Base-by-base conservation (phyloP, 2,329 filamentous ascomycete species). In the Microcyclospora tardicrescens region DNA sequence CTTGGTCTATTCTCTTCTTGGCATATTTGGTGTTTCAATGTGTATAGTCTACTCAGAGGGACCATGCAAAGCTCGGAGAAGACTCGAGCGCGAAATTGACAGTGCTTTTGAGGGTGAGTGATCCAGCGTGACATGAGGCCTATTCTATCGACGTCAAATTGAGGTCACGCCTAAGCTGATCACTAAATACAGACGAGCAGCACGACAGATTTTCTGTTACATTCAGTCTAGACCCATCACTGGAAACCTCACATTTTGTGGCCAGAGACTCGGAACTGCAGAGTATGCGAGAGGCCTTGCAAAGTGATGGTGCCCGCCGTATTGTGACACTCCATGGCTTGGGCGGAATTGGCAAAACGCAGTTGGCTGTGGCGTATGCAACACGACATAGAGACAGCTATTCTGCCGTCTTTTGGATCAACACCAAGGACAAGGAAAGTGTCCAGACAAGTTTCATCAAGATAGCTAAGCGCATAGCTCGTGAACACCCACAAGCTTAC, bases 311-410 rank as follows among this genome's bases (percentile, higher is more conserved):
- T 15, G 46, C 41, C 36, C 52, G 51, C 40, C 41, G 42, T 12
- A 37, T 33, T 19, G 50, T 56, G 28, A 49, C 62, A 19, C 44
- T 67, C 6, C 53, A 65, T 34, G 63, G 64, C 11, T 49, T 66
- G 3, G 63, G 64, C 12, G 64, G 64, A 3, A 66, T 68, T 27
- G 64, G 61, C 19, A 69, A 69, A 52, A 67, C 64, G n/a, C 60
- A 68, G 45, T 51, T 66, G 15, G 52, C 57, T 6, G 46, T 64
- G 6, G 51, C 55, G 33, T 68, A 61, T 48, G 47, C 56, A 2
- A 58, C 55, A 45, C 42, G 41, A 27, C 43, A 67, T 39, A 50
- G 51, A 16, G 36, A 51, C 12, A 49, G 57, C 8, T 66, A 66
- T 45, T 55, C 58, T 0, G 60, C 62, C 0, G 47, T 63, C 4